Evolutionary conservation across 495 filamentous ascomycete species (phyloP).

Genomic region (Penicillium daleae): DNA sequence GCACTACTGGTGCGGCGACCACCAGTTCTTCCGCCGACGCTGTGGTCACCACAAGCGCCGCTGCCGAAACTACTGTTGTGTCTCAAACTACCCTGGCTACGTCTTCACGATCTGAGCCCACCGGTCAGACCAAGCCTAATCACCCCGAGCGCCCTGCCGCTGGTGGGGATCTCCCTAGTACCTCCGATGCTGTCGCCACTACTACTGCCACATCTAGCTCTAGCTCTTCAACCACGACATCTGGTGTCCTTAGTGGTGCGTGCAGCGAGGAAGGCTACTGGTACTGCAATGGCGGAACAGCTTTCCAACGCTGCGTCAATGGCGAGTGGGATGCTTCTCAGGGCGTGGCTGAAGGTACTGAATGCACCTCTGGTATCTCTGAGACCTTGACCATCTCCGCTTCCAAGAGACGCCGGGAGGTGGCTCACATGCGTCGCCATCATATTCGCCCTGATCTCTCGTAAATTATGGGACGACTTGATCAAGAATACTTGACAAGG

Average conservation of each 20-base stretch:
- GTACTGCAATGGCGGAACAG: slow-evolving; percentile 58
- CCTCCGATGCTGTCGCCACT: not conserved
- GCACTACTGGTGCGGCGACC: slow-evolving; percentile 8
- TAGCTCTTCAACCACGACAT: slow-evolving; percentile 8
- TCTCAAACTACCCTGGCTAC: slow-evolving; percentile 6
- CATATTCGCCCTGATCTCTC: not conserved
- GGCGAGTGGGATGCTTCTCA: slow-evolving; percentile 55
- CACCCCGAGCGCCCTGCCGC: not conserved
- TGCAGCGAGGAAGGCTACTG: slow-evolving; percentile 59
- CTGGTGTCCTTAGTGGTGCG: slow-evolving; percentile 37
- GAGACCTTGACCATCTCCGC: slow-evolving; percentile 37
- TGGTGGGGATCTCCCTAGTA: not conserved
- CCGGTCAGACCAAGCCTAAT: not conserved
- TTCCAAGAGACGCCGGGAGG: not conserved
- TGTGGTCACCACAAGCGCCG: not conserved
- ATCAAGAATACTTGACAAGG: not conserved
- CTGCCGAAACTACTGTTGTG: slow-evolving; percentile 2
- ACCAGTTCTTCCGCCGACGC: slow-evolving; percentile 21
- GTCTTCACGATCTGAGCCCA: not conserved
- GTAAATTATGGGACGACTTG: not conserved
- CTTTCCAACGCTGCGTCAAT: slow-evolving; percentile 63
- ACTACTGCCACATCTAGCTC: slow-evolving; percentile 9
- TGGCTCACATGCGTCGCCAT: not conserved
- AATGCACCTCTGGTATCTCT: slow-evolving; percentile 52
- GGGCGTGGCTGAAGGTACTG: slow-evolving; percentile 53